Percentiles rank a stretch among this genome's conserved stretches.
Evolutionary conservation across 2,329 filamentous ascomycete species (phyloP).

Genomic region (Penicillium sp.): DNA sequence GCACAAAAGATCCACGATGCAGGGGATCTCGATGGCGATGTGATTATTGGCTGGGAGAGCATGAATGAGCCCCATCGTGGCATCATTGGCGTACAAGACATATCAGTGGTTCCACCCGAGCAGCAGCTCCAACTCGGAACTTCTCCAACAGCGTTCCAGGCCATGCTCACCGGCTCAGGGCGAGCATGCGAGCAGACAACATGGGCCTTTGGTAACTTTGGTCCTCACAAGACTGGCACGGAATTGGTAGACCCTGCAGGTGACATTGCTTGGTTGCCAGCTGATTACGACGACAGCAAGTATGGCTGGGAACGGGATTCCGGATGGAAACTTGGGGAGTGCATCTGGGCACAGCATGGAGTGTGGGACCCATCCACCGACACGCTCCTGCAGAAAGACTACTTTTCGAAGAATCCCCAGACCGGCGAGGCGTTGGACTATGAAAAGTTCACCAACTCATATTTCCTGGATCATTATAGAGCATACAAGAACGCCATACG

Average conservation of each 20-base stretch:
- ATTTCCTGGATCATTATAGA: constrained; percentile 85
- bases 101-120: constrained; percentile 78
- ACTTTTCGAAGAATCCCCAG: constrained; percentile 77
- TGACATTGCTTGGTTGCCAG: constrained; percentile 77
- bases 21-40: constrained; percentile 80
- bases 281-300: constrained; percentile 78
- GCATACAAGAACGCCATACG: constrained; percentile 75
- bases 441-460: constrained; percentile 83
- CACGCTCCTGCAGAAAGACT: constrained; percentile 76
- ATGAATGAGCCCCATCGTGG: constrained; percentile 94
- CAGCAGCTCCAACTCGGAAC: constrained; percentile 92
- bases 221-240: constrained; percentile 84
- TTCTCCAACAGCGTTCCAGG: constrained; percentile 91
- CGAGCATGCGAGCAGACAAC: constrained; percentile 85
- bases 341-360: constrained; percentile 94
- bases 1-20: constrained; percentile 85
- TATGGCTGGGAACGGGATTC: constrained; percentile 91
- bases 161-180: constrained; percentile 87
- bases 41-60: constrained; percentile 94
- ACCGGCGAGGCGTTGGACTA: constrained; percentile 77
- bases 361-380: constrained; percentile 87
- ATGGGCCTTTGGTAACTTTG: constrained; percentile 92
- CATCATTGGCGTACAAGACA: constrained; percentile 77
- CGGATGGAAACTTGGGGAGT: constrained; percentile 90
- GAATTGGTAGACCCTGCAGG: constrained; percentile 85